Conservation (phyloP, 768 basidiomycete species). For the Mycena vulgaris region DNA sequence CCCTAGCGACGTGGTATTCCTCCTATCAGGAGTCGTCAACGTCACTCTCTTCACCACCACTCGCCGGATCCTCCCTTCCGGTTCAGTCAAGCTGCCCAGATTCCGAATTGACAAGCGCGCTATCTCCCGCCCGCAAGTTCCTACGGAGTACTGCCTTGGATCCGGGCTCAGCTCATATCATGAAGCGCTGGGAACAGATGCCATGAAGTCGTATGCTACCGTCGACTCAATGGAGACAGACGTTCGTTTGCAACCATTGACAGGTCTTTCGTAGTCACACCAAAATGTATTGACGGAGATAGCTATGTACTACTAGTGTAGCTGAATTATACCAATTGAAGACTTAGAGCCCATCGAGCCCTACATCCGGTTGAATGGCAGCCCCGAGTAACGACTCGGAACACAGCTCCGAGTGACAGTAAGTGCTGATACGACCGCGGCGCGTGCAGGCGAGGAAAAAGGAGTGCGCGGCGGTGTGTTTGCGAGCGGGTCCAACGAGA, state of each 20-base stretch:
- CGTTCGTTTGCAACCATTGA: neutral
- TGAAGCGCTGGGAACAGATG: neutral
- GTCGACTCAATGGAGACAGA: neutral
- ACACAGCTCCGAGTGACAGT: no score
- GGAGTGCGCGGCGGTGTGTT: no score
- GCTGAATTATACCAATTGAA: no score
- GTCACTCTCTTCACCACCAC: slow-evolving; percentile 54
- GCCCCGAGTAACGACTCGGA: no score
- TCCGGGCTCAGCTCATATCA: slow-evolving; percentile 39
- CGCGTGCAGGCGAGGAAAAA: no score
- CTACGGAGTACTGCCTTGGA: slow-evolving; percentile 28
- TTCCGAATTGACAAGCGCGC: slow-evolving; percentile 37
- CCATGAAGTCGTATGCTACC: neutral
- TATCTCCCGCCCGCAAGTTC: slow-evolving; percentile 42
- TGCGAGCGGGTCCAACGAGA: no score
- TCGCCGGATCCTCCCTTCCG: slow-evolving; percentile 51
- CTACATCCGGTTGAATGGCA: no score
- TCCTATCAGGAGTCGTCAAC: slow-evolving; percentile 56
- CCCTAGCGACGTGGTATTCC: slow-evolving; percentile 52
- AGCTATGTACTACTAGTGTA: no score
- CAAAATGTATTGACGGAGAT: neutral
- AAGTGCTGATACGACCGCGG: no score
- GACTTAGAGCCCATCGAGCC: no score
- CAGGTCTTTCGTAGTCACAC: neutral
- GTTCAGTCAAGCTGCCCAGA: slow-evolving; percentile 45